A percentile compares a stretch with the other conserved stretches of the same genome.
Conservation (phyloP, 2,329 filamentous ascomycete genomes). For the Fonsecaea pedrosoi region DNA sequence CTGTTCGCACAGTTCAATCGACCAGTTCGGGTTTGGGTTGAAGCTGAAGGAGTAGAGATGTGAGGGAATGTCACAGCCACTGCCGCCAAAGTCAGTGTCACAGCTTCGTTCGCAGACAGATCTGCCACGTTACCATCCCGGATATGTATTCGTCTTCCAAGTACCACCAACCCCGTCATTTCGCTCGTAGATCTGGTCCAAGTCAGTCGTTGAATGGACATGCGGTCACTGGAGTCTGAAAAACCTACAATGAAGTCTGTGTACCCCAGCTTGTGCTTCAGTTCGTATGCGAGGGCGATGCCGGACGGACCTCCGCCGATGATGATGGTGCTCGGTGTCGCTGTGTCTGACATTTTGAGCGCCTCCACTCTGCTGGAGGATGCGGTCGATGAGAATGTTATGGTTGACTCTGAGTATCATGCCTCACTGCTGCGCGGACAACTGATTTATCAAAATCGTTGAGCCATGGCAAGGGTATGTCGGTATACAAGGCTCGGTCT, state of each 20-base stretch:
- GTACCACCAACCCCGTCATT: slow-evolving; percentile 14
- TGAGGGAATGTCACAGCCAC: slow-evolving; percentile 49
- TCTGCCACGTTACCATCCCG: background rate
- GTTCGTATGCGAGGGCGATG: slow-evolving; percentile 14
- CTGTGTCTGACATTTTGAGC: too few relatives aligned
- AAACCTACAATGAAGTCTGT: slow-evolving; percentile 13
- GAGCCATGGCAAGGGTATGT: too few relatives aligned
- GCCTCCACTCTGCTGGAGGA: too few relatives aligned
- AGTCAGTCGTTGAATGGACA: too few relatives aligned
- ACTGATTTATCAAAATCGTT: too few relatives aligned
- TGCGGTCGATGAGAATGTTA: too few relatives aligned
- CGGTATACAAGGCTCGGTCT: too few relatives aligned
- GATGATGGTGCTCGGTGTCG: slow-evolving; percentile 8
- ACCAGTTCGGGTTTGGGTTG: slow-evolving; percentile 59
- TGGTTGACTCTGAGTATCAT: too few relatives aligned
- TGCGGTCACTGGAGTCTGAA: too few relatives aligned
- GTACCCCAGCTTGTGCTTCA: slow-evolving; percentile 14
- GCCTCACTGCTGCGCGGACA: too few relatives aligned
- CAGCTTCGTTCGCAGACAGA: too few relatives aligned
- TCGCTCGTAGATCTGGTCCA: slow-evolving; percentile 15
- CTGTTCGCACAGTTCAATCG: slow-evolving; percentile 55
- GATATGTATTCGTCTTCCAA: slow-evolving; percentile 22
- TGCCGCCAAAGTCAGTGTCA: too few relatives aligned
- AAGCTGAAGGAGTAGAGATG: slow-evolving; percentile 64
- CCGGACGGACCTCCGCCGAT: slow-evolving; percentile 22